Evolutionary conservation across 208 protist genomes (phyloP).

Genomic region (Novymonas esmeraldas): DNA sequence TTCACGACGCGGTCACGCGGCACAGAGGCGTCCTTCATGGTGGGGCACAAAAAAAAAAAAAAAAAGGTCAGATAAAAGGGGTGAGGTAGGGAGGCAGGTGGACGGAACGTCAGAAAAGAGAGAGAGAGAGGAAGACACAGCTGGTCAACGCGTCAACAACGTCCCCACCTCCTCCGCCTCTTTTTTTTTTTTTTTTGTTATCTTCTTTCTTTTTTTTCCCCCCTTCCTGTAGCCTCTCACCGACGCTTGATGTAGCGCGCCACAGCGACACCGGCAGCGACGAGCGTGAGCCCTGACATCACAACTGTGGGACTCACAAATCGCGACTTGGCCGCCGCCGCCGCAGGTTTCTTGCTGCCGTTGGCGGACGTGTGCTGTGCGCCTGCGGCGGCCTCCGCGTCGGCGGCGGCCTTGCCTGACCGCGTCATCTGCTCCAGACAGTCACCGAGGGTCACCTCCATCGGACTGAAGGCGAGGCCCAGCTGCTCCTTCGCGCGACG

Average conservation of each 20-base stretch:
- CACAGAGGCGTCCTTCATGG: no score
- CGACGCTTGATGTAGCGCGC: conserved; percentile 17
- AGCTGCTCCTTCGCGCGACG: conserved; percentile 56
- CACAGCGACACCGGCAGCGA: conserved; percentile 21
- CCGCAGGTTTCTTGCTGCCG: not conserved
- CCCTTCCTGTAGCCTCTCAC: no score
- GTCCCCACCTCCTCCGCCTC: no score
- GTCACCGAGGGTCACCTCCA: conserved; percentile 71
- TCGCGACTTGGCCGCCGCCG: not conserved
- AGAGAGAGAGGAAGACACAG: not conserved
- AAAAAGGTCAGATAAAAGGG: not conserved
- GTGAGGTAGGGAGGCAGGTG: not conserved
- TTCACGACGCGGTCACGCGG: no score
- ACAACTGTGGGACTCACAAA: conserved; percentile 14
- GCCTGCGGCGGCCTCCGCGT: conserved; percentile 18
- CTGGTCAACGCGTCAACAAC: no score
- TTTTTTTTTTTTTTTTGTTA: no score
- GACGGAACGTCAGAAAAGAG: not conserved
- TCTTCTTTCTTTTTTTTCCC: no score
- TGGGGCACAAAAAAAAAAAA: no score
- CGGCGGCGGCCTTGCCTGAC: conserved; percentile 35
- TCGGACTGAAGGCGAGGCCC: conserved; percentile 73
- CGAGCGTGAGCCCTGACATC: conserved; percentile 19
- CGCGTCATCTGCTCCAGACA: conserved; percentile 76
- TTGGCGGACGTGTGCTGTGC: not conserved